Evolutionary conservation across 305 asterid genomes (phyloP), one percentile per base, ranked within the genome.

Genomic region (Fraxinus baroniana): DNA sequence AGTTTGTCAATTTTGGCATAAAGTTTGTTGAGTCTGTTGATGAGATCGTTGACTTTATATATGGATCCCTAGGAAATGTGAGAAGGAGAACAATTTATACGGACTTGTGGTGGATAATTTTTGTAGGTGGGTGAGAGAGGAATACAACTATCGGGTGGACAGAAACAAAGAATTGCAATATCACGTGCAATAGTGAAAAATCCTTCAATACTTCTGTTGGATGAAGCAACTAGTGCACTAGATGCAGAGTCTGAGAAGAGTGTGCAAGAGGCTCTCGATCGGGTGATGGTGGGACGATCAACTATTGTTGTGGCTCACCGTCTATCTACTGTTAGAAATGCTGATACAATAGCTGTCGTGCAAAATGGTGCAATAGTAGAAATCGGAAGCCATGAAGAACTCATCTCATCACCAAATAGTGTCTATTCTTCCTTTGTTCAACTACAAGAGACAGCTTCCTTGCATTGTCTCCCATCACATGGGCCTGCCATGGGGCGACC

Each of bases 241-340:
- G 99, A 97, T 86, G 96, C 99, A 8, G 99, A 94, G 86, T 94
- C 98, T 1, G 99, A 97, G 88, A 91, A 89, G 83, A 91, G 97
- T 33, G 99, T 97, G 85, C 99, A 97, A 79, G 97, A 93, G 88
- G 99, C 99, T 41, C 99, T 97, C 32, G 97, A 97, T 82, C 96
- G 95, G 15, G 97, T 93, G 72, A 94, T 94, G 97, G 97, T 94
- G 62, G 99, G 99, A 20, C 87, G 99, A 77, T 93, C 98, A 35
- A 94, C 98, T 35, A 85, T 97, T 3, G 85, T 97, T 32, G 98
- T 97, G 64, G 99, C 98, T 77, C 99, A 96, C 84, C 95, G 98
- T 28, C 91, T 93, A 17, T 96, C 99, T 12, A 96, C 99, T 7
- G 85, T 96, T 71, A 88, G 98, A 82, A 92, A 97, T 78, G 98